These are phyloP conservation scores for Furcasterigmium sp. DNA, from an alignment of 2,329 filamentous ascomycete genomes.

Conservation along the genomic window DNA sequence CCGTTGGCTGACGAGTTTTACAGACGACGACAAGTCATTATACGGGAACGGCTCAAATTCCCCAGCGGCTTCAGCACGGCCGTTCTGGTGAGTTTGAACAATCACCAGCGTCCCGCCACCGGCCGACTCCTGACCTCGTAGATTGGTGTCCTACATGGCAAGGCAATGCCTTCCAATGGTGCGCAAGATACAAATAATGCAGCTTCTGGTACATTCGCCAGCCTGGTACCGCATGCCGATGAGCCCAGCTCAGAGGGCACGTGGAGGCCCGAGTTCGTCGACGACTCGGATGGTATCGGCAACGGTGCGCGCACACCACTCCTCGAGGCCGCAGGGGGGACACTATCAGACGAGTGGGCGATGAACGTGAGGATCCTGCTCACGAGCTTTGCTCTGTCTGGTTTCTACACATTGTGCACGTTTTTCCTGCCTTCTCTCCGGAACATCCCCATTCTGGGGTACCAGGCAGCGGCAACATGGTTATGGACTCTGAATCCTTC, in stretches of 20 bases:
- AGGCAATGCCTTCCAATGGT: constrained; percentile 19
- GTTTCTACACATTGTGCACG: constrained; percentile 69
- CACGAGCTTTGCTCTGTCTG: constrained; percentile 53
- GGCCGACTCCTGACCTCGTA: not conserved
- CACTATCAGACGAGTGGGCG: constrained; percentile 24
- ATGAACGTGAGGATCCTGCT: constrained; percentile 50
- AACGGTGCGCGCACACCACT: constrained; percentile 4
- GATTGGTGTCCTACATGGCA: constrained; percentile 81
- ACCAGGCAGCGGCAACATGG: constrained; percentile 70
- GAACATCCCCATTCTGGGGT: constrained; percentile 81
- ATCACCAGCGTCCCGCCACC: not conserved
- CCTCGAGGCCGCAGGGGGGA: constrained; percentile 7
- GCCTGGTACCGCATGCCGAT: constrained; percentile 26
- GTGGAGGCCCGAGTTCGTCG: not conserved
- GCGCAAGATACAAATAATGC: constrained; percentile 18
- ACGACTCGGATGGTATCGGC: not conserved
- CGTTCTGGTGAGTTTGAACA: constrained; percentile 48
- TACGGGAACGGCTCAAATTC: constrained; percentile 87
- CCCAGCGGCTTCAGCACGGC: constrained; percentile 95
- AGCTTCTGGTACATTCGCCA: constrained; percentile 35
- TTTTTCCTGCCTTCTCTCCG: constrained; percentile 87
- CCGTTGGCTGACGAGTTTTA: too few species aligned
- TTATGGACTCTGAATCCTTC: constrained; percentile 96
- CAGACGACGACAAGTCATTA: constrained; percentile 80
- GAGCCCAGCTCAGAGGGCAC: constrained; percentile 1